phyloP scores from a whole-genome alignment of 2,329 filamentous ascomycete species.

The Verticillium nonalfalfae region DNA sequence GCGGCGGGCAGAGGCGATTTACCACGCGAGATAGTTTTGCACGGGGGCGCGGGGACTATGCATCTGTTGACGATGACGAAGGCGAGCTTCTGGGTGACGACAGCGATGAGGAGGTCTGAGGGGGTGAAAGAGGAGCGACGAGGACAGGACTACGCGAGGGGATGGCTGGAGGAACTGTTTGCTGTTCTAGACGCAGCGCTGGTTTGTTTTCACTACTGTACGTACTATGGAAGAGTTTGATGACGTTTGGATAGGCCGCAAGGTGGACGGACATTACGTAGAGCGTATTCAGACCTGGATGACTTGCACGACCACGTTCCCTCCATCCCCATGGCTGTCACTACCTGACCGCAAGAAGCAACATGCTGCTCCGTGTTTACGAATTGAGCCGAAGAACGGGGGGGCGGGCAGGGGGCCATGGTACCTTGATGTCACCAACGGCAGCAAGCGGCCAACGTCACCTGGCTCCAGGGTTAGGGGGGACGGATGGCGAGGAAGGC shows the following conservation, averaged over 20 bases:
- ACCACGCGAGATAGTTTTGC: constrained; percentile 88
- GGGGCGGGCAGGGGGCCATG: too few species aligned
- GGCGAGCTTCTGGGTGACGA: constrained; percentile 91
- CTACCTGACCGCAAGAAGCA: not conserved
- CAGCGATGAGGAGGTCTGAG: constrained; percentile 74
- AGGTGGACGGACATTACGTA: not conserved
- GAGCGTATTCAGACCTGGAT: not conserved
- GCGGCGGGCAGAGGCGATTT: constrained; percentile 61
- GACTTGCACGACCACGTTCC: not conserved
- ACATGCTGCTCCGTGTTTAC: too few species aligned
- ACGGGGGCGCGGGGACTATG: constrained; percentile 79
- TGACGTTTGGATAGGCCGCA: not conserved
- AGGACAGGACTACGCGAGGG: not conserved
- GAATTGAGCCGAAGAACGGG: too few species aligned
- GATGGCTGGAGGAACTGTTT: not conserved
- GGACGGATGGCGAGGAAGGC: too few species aligned
- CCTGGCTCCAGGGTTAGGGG: too few species aligned
- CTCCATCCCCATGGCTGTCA: not conserved
- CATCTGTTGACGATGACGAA: constrained; percentile 85
- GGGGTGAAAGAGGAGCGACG: not conserved
- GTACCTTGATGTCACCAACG: too few species aligned
- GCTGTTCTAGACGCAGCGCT: not conserved
- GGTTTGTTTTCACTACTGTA: not conserved
- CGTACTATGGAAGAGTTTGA: not conserved
- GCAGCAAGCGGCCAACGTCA: too few species aligned